Percentiles rank a stretch among this genome's conserved stretches.
These are phyloP conservation scores for Pouteria glomerata DNA, from an alignment of 148 eudicot genomes.

Conservation along the genomic window DNA sequence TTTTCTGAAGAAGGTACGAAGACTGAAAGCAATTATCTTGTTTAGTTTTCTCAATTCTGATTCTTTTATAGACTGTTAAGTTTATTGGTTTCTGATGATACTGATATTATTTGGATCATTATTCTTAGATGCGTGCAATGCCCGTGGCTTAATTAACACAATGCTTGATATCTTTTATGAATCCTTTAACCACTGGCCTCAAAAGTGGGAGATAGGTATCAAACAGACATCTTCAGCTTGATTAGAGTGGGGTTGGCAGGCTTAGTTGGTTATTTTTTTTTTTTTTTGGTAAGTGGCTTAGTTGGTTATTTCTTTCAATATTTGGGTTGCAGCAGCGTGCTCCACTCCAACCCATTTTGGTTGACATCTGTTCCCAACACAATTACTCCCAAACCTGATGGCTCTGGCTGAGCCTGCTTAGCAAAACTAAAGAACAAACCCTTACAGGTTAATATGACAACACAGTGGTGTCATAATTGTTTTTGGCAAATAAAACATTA, in stretches of 20 bases:
- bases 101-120: background rate
- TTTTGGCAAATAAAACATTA: too few species aligned
- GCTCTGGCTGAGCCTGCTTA: background rate
- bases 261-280: background rate
- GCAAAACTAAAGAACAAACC: background rate
- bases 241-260: background rate
- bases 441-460: too few species aligned
- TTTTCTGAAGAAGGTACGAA: conserved; percentile 87
- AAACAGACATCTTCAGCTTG: background rate
- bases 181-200: background rate
- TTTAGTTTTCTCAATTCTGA: background rate
- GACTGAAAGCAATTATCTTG: background rate
- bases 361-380: background rate
- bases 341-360: background rate
- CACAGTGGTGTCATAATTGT: too few species aligned
- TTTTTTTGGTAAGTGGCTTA: background rate
- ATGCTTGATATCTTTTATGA: background rate
- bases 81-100: background rate
- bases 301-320: background rate
- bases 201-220: background rate
- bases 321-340: background rate
- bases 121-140: background rate
- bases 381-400: background rate
- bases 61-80: background rate
- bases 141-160: background rate